phyloP scores from a whole-genome alignment of 73 alveolate species.

The Paramecium bursaria region DNA sequence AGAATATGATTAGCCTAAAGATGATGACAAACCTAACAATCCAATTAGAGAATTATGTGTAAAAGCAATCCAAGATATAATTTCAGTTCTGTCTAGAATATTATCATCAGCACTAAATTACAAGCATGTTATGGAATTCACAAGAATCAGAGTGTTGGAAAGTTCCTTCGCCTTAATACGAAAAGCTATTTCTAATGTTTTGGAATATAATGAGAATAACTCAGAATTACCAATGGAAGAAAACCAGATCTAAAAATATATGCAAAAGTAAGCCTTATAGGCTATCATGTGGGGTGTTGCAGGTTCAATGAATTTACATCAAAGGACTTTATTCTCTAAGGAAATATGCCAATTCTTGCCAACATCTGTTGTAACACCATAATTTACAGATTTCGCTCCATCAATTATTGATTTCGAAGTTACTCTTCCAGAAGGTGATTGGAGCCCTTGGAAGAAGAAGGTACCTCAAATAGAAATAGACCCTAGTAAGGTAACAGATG shows the following conservation, averaged over 20 bases:
- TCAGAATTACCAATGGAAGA: constrained; percentile 94
- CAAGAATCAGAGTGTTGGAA: constrained; percentile 94
- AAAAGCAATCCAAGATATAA: constrained; percentile 80
- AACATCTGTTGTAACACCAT: constrained; percentile 5
- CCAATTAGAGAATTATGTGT: constrained; percentile 84
- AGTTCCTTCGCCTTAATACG: constrained; percentile 96
- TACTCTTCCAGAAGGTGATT: constrained; percentile 91
- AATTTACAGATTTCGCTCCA: constrained; percentile 44
- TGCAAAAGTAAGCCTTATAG: constrained; percentile 84
- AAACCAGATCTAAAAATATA: constrained; percentile 80
- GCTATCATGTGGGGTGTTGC: constrained; percentile 97
- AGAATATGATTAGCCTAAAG: constrained; percentile 81
- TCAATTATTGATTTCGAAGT: constrained; percentile 95
- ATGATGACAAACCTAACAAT: constrained; percentile 74
- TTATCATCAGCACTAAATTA: constrained; percentile 79
- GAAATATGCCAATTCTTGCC: constrained; percentile 78
- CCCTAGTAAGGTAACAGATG: constrained; percentile 92
- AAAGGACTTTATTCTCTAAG: constrained; percentile 85
- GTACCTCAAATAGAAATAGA: constrained; percentile 97
- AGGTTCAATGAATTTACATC: constrained; percentile 90
- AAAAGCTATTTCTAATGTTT: constrained; percentile 92
- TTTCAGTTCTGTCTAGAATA: constrained; percentile 57
- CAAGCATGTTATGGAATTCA: constrained; percentile 98
- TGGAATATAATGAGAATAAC: constrained; percentile 95
- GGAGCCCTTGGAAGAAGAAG: constrained; percentile 97